Base-by-base conservation (phyloP, 225 moss, liverwort and hornwort species). In the Lunularia cruciata region DNA sequence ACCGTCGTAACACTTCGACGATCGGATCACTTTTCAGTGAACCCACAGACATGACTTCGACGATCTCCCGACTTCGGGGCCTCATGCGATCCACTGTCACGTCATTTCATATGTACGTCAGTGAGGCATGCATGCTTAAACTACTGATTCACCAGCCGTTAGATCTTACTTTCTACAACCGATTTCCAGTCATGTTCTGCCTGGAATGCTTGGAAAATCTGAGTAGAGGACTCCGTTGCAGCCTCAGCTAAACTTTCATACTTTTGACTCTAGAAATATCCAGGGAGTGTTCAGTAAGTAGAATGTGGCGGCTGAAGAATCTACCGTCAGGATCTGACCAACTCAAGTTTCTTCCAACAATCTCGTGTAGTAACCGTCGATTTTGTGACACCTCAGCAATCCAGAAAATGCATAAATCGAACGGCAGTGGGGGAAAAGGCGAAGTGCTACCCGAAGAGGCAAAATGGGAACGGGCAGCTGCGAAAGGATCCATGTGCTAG, bases 361-460 rank as follows among this genome's bases (percentile, higher is more conserved):
- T 64, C 71, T 8, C 51, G 13, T 22, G 3, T 16, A 1, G 16
- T 3, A 36, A n/a, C 71, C 76, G 34, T 72, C 39, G 32, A 71
- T 71, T 77, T 32, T 0, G 2, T 2, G 51, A 59, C 75, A 75
- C 34, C 51, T 69, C 68, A 62, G 28, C 23, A 16, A 75, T 75
- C 75, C 69, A 0, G 1, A 5, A 10, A 10, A 3, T 0, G 0
- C 42, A 55, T 67, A 13, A 6, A 64, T 16, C 56, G 39, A 3
- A 63, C 56, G 46, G 47, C n/a, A 2, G 32, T 19, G 1, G 1
- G 0, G 9, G 0, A 3, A n/a, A 20, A 27, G 10, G 45, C 61
- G 62, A 47, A 31, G 15, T 2, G 64, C 57, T 64, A 25, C 35
- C 25, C 37, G 19, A 60, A 40, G 40, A 23, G 54, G 19, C 2